Percentiles rank a stretch among this genome's conserved stretches.
Conservation (phyloP, 78 protist species). For the Tieghemostelium lacteum region DNA sequence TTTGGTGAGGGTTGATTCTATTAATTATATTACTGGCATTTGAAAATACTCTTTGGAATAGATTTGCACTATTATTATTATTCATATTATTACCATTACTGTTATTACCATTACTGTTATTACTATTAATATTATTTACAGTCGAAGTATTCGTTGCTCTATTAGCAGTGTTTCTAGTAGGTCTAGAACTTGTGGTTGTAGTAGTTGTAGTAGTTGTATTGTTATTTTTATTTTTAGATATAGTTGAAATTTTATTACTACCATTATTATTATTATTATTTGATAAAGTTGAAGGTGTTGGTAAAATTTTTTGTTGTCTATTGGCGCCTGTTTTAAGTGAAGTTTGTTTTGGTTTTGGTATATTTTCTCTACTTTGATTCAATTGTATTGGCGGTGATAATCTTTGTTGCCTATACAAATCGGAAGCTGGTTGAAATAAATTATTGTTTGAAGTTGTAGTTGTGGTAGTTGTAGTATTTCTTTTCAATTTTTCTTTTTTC, state of each 20-base stretch:
- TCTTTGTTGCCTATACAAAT: not conserved
- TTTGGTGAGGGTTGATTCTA: too few relatives aligned
- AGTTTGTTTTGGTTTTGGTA: not conserved
- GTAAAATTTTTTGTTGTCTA: too few relatives aligned
- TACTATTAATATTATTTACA: not conserved
- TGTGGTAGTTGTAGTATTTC: not conserved
- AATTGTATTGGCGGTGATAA: not conserved
- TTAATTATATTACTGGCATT: too few relatives aligned
- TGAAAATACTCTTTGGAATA: too few relatives aligned
- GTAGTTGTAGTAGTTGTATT: not conserved
- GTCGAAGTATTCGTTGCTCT: not conserved
- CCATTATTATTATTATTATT: not conserved
- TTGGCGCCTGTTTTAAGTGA: not conserved
- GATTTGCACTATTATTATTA: not conserved
- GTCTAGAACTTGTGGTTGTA: not conserved
- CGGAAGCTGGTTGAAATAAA: not conserved
- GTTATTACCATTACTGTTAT: not conserved
- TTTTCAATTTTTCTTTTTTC: not conserved
- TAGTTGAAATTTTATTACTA: too few relatives aligned
- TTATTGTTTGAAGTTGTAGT: constrained; percentile 3
- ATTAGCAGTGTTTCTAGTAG: not conserved
- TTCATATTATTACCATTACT: not conserved
- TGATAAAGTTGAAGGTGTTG: too few relatives aligned
- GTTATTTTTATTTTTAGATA: not conserved
- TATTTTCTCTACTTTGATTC: not conserved